phyloP scores from a whole-genome alignment of 441 rosid genomes.

The Macaranga tanarius region DNA sequence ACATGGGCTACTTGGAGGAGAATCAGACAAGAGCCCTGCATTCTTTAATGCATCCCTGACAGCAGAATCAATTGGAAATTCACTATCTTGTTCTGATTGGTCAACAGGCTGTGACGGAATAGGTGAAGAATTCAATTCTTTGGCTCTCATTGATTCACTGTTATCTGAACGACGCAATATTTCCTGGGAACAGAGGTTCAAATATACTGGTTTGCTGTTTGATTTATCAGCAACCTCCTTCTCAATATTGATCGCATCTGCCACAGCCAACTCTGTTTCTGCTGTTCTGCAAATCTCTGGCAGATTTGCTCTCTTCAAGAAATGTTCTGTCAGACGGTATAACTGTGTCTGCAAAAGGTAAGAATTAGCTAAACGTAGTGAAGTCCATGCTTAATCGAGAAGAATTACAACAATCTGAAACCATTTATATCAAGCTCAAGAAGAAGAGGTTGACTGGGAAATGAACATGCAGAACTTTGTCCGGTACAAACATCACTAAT shows the following conservation, averaged over 20 bases:
- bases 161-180: conserved; percentile 53
- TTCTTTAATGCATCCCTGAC: conserved; percentile 68
- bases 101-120: conserved; percentile 29
- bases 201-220: conserved; percentile 78
- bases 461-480: background rate
- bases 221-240: conserved; percentile 81
- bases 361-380: conserved; percentile 7
- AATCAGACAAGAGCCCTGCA: conserved; percentile 92
- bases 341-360: conserved; percentile 62
- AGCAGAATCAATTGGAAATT: conserved; percentile 43
- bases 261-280: conserved; percentile 94
- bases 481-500: background rate
- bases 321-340: conserved; percentile 78
- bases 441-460: background rate
- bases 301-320: conserved; percentile 75
- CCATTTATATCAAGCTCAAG: background rate
- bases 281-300: conserved; percentile 74
- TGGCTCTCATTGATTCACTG: conserved; percentile 31
- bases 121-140: conserved; percentile 42
- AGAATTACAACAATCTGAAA: background rate
- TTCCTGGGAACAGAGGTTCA: conserved; percentile 96
- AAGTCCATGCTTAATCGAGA: background rate
- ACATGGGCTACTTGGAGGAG: conserved; percentile 85
- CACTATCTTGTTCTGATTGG: conserved; percentile 36
- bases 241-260: conserved; percentile 95